Conservation (phyloP, 2,329 filamentous ascomycete species). For the Cercospora janseana region DNA sequence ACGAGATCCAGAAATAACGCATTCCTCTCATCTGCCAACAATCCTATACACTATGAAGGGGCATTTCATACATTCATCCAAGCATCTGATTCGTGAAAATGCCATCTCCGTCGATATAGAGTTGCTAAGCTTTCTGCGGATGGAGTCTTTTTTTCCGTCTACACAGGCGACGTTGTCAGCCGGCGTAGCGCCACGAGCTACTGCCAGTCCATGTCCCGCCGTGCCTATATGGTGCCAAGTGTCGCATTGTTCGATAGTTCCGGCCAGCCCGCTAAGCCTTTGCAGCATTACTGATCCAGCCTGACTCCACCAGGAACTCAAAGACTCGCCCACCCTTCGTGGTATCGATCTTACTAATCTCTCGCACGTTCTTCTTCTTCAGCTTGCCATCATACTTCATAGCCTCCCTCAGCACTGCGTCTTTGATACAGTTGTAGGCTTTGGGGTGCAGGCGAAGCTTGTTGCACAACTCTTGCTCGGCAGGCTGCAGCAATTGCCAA, state of each 20-base stretch:
- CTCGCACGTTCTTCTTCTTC: conserved; percentile 91
- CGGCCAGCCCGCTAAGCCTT: conserved; percentile 52
- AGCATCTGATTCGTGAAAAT: background rate
- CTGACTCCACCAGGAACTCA: conserved; percentile 90
- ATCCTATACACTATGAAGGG: background rate
- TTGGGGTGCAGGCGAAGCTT: conserved; percentile 84
- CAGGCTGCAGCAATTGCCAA: conserved; percentile 77
- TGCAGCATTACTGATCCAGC: conserved; percentile 68
- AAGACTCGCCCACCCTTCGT: conserved; percentile 84
- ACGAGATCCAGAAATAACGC: background rate
- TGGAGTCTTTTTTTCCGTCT: too few relatives aligned
- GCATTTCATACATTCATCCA: background rate
- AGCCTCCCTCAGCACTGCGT: conserved; percentile 84
- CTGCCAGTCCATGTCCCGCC: too few relatives aligned
- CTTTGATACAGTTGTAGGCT: conserved; percentile 91
- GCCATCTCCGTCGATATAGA: too few relatives aligned
- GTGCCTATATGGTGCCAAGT: too few relatives aligned
- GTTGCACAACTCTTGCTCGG: conserved; percentile 84
- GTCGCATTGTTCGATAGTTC: too few relatives aligned
- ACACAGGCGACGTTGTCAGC: too few relatives aligned
- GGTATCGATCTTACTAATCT: conserved; percentile 78
- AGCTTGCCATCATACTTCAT: conserved; percentile 82
- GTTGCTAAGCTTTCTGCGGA: too few relatives aligned
- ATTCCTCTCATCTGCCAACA: background rate
- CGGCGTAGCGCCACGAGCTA: too few relatives aligned